Conservation (phyloP, 176 grass and related monocot species). For the Triticum monococcum region DNA sequence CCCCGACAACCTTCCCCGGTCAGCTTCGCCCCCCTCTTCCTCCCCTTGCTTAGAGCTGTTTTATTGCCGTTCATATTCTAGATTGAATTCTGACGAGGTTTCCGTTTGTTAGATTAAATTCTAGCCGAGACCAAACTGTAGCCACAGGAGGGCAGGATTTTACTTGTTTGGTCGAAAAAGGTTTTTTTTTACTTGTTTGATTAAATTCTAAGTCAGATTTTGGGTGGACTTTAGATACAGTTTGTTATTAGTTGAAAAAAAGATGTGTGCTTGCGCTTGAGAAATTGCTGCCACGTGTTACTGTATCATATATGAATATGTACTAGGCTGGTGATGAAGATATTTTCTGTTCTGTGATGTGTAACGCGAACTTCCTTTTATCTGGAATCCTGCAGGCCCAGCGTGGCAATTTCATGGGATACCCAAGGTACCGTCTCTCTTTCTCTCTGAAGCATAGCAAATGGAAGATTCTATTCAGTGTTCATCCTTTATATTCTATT, state of each 20-base stretch:
- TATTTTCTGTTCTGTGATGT: constrained; percentile 5
- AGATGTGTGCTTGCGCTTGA: background rate
- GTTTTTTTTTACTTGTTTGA: background rate
- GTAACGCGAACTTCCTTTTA: background rate
- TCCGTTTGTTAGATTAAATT: background rate
- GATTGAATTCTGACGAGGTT: background rate
- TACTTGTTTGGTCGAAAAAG: background rate
- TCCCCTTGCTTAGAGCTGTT: background rate
- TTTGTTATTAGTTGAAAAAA: background rate
- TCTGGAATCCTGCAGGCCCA: constrained; percentile 30
- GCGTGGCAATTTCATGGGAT: constrained; percentile 29
- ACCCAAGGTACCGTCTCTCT: constrained; percentile 27
- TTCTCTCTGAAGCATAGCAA: background rate
- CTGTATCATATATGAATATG: background rate
- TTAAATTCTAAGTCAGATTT: background rate
- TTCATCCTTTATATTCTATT: background rate
- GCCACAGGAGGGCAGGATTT: background rate
- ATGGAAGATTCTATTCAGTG: background rate
- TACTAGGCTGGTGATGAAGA: background rate
- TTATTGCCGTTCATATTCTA: background rate
- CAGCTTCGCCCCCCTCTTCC: background rate
- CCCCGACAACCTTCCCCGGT: background rate
- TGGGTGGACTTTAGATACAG: background rate
- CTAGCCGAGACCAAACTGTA: background rate
- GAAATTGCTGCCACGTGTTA: background rate